Evolutionary conservation across 1,284 basidiomycete species (phyloP), one percentile per base, ranked within the genome.

Genomic region (Agroathelia rolfsii): DNA sequence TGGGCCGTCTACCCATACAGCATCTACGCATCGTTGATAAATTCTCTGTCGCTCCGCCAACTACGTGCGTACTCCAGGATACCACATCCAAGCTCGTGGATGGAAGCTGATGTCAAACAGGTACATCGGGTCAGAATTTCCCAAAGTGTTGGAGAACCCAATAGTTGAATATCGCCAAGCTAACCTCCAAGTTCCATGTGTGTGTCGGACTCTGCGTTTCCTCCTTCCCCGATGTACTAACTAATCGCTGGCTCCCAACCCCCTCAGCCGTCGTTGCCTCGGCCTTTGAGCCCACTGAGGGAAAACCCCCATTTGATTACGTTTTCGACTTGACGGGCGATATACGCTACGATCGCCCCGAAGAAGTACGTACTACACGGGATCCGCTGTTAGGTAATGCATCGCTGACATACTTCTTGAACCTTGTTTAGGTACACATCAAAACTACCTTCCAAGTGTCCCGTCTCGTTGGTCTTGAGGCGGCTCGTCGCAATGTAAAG

Each of bases 301-400:
- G 79, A 31, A 61, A 70, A 43, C 53, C 64, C 9, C 62, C 76
- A 5, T 88, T 76, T 51, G 63, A 74, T 32, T 78, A 79, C 53
- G 77, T 87, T 23, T 86, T 86, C 50, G 84, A 88, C 58, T 70
- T 79, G 45, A 78, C 81, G 9, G 88, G 88, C 26, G 88, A 92
- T 53, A 64, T 84, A 40, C 70, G 71, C 35, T 72, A 74, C 50
- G 84, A 89, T 56, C 74, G 84, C 36, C 72, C 76, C 20, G 86
- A 90, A 53, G 59, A 78, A 61, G 84, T 80, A 47, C 37, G 64
- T 52, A 29, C 26, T 32, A 26, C 29, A 38, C 37, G 35, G 24
- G 22, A 35, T 33, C 31, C 15, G 21, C 22, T 11, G 17, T 30
- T 29, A 25, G n/a, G 24, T 26, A 16, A 21, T 21, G 28, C 38